phyloP scores from a whole-genome alignment of 192 early-diverging fungal species.

The Gonapodya sp. region DNA sequence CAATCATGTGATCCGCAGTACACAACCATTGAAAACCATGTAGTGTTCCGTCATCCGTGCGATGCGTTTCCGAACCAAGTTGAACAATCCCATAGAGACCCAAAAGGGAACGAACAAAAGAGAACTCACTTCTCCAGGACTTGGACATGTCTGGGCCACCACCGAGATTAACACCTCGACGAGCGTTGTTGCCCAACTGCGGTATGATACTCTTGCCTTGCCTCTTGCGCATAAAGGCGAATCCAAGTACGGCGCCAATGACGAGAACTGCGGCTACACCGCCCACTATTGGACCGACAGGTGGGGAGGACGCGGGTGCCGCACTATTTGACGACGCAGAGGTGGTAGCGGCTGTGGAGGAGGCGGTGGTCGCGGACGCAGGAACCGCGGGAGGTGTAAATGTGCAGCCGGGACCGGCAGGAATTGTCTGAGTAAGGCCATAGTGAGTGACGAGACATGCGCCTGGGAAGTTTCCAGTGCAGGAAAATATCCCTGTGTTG shows the following conservation, averaged over 20 bases:
- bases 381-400: neutral
- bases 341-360: neutral
- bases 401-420: neutral
- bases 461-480: neutral
- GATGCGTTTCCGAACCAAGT: no score
- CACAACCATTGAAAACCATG: no score
- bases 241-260: neutral
- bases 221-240: neutral
- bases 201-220: no score
- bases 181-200: no score
- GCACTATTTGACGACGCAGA: neutral
- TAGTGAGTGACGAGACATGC: neutral
- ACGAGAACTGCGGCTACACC: neutral
- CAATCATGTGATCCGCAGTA: no score
- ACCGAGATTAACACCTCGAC: no score
- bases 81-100: no score
- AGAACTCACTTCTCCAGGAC: neutral
- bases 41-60: no score
- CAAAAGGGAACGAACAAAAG: no score
- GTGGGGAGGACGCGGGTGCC: neutral
- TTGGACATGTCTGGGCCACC: neutral
- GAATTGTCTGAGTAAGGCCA: neutral
- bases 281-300: neutral
- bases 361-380: neutral
- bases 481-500: neutral